Evolutionary conservation across 2,329 filamentous ascomycete genomes (phyloP), one percentile per base, ranked within the genome.

Genomic region (Emydomyces testavorans): DNA sequence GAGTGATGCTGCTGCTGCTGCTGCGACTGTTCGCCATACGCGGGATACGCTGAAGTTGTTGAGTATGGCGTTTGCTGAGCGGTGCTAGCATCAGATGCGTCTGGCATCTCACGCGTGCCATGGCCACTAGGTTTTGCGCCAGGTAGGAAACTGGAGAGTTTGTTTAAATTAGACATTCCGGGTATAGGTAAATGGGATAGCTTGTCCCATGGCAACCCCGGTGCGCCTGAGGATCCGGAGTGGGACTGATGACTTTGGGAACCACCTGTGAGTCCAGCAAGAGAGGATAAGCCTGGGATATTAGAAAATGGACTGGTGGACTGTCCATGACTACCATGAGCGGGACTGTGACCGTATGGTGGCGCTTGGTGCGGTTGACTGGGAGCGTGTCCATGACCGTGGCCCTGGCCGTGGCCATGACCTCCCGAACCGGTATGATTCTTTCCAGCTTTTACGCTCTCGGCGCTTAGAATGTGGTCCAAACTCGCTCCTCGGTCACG

Each of bases 371-470:
- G 40, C 29, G 29, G 39, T 24, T 48, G 46, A 16, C 21, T 21
- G 29, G 41, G 46, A 23, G 37, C n/a, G 2, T 42, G 37, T 15
- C 8, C 36, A 35, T 44, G 41, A n/a, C 16, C 8, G 34, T 45
- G 42, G 18, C 13, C 11, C 6, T 45, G 42, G 8, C 11, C n/a
- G 15, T 31, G 41, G n/a, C 11, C 24, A 44, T 44, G 41, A 18
- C 43, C 39, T 6, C 45, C 58, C n/a, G 54, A 60, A 21, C 53
- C 64, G 10, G 64, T 68, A 62, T 94, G 87, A 62, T 96, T 98
- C 62, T 81, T 82, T 37, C 90, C 88, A 6, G 75, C 73, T 59
- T 79, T 83, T 50, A 98, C 92, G 5, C 85, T 87, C 46, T 93
- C 80, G 0, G 88, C 87, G 40, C 79, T 82, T 7, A 98, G 75